A percentile compares a stretch with the other conserved stretches of the same genome.
These are phyloP conservation scores for Choiromyces venosus DNA, from an alignment of 495 filamentous ascomycete genomes.

Conservation along the genomic window DNA sequence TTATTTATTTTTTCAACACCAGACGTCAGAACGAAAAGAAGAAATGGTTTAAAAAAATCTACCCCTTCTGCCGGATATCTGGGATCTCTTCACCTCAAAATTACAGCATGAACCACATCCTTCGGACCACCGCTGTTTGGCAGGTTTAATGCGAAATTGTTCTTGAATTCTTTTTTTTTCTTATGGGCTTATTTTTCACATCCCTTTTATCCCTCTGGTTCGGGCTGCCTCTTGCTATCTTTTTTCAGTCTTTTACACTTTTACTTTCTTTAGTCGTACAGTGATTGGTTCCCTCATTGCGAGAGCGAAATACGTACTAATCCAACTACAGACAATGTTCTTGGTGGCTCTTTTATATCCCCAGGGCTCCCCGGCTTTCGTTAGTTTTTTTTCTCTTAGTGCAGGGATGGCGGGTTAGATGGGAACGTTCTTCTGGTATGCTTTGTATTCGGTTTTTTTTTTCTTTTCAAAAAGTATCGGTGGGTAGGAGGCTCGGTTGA, in stretches of 20 bases:
- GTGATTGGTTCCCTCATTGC: not conserved
- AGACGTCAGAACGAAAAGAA: not conserved
- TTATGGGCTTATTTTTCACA: not conserved
- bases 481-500: not conserved
- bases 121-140: not conserved
- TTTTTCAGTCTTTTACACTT: not conserved
- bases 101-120: not conserved
- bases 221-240: not conserved
- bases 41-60: not conserved
- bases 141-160: not conserved
- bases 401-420: not conserved
- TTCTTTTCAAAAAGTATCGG: constrained; percentile 1
- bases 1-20: not conserved
- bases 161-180: not conserved
- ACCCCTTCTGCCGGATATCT: not conserved
- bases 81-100: not conserved
- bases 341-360: not conserved
- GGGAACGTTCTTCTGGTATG: not conserved
- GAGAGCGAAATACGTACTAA: not conserved
- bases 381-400: not conserved
- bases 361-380: not conserved
- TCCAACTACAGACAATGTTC: not conserved
- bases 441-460: not conserved
- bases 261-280: not conserved
- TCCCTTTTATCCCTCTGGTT: not conserved